These are phyloP conservation scores for Leptoxyphium fumago DNA, from an alignment of 2,329 filamentous ascomycete species.

Conservation along the genomic window DNA sequence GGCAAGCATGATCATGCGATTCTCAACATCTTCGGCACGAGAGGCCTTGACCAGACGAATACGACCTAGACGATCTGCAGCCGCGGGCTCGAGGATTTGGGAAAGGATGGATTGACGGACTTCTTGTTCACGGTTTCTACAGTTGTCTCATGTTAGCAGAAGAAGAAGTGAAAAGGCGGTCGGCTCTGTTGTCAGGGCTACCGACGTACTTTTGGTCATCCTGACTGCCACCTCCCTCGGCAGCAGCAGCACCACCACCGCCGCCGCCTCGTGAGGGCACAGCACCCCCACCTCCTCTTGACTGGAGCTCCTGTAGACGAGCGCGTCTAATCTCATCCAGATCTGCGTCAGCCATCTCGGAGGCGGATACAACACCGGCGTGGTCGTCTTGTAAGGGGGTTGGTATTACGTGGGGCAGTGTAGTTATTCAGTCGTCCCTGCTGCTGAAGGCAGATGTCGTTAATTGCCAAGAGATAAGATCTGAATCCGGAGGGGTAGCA, in stretches of 20 bases:
- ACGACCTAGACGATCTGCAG: constrained; percentile 79
- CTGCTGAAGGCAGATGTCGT: too few relatives aligned
- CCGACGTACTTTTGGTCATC: constrained; percentile 45
- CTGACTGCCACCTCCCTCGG: constrained; percentile 32
- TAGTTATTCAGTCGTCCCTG: too few relatives aligned
- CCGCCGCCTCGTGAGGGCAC: constrained; percentile 12
- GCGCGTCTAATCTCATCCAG: constrained; percentile 75
- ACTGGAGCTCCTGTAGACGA: constrained; percentile 83
- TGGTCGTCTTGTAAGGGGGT: too few relatives aligned
- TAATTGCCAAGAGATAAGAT: too few relatives aligned
- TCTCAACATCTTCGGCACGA: constrained; percentile 80
- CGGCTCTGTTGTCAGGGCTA: constrained; percentile 18
- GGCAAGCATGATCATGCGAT: constrained; percentile 82
- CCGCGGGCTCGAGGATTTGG: constrained; percentile 90
- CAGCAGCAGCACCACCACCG: constrained; percentile 31
- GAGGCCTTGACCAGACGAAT: constrained; percentile 93
- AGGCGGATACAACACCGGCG: too few relatives aligned
- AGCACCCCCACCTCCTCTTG: constrained; percentile 44
- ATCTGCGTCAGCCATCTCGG: constrained; percentile 48
- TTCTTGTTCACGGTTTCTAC: constrained; percentile 39
- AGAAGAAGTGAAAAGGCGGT: constrained; percentile 13
- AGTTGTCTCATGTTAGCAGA: not conserved
- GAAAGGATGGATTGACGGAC: constrained; percentile 63
- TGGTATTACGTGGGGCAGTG: too few relatives aligned
- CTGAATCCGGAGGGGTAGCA: too few relatives aligned